Base-by-base conservation (phyloP, 768 basidiomycete genomes). In the Calvatia gigantea region DNA sequence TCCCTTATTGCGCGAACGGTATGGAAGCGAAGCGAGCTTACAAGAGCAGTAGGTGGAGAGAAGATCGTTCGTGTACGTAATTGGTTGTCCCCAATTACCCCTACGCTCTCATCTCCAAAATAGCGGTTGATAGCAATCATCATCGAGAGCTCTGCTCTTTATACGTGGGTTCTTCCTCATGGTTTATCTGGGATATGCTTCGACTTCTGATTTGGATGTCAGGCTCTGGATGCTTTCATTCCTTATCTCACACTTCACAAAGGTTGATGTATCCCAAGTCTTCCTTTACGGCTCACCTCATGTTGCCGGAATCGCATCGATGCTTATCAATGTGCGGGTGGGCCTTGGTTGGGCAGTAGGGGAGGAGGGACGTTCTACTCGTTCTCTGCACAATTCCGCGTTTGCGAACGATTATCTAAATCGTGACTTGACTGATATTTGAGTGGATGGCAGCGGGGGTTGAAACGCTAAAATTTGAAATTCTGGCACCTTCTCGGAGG, bases 341-440 rank as follows among this genome's bases (percentile, higher is more conserved):
- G 51, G 51, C 17, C 51, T 53, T 25, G 51, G 51, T 3, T 53
- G 51, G 51, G 51, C 51, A 23, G n/a, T 5, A 25, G 51, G 51
- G 25, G 51, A 53, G 28, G 51, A 53, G 4, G 51, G 51, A 9
- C 29, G 51, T 19, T 33, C 51, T 43, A 32, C 33, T 2, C 17
- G 19, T 17, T 32, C 39, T n/a, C 33, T 53, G n/a, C n/a, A n/a
- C n/a, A n/a, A n/a, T n/a, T n/a, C n/a, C n/a, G n/a, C n/a, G n/a
- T n/a, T n/a, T n/a, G n/a, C n/a, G n/a, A n/a, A n/a, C n/a, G n/a
- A n/a, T n/a, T n/a, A n/a, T n/a, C n/a, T n/a, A n/a, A n/a, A n/a
- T n/a, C n/a, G n/a, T n/a, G n/a, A n/a, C n/a, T n/a, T n/a, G n/a
- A n/a, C n/a, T n/a, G n/a, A n/a, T n/a, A n/a, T n/a, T n/a, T n/a